Evolutionary conservation across 1,284 basidiomycete genomes (phyloP).

Genomic region (Moesziomyces globuligerus): DNA sequence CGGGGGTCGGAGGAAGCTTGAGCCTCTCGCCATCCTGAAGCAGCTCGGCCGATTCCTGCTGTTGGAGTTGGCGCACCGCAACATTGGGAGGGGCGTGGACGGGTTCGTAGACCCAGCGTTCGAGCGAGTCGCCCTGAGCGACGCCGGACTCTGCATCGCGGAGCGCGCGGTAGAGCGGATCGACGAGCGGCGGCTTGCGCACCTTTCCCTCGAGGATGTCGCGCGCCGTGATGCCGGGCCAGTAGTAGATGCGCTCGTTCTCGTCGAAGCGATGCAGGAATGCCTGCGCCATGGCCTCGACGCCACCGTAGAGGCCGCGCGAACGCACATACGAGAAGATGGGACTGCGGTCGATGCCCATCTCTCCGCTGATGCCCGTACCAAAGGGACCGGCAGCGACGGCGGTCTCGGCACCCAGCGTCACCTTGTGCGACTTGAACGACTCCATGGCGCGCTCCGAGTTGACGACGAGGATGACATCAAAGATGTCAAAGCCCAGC

Average conservation of each 20-base stretch:
- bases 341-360: conserved; percentile 66
- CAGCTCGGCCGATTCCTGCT: conserved; percentile 39
- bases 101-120: conserved; percentile 53
- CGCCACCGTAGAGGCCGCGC: conserved; percentile 65
- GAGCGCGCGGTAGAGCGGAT: conserved; percentile 69
- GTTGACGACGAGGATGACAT: conserved; percentile 69
- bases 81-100: conserved; percentile 30
- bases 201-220: conserved; percentile 63
- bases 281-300: conserved; percentile 63
- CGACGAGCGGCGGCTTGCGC: conserved; percentile 69
- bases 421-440: conserved; percentile 71
- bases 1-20: conserved; percentile 62
- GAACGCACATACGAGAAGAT: conserved; percentile 66
- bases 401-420: conserved; percentile 71
- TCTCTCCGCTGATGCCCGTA: conserved; percentile 69
- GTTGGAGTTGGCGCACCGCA: conserved; percentile 26
- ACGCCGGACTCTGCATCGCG: conserved; percentile 71
- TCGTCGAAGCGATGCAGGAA: conserved; percentile 62
- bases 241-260: conserved; percentile 65
- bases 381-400: conserved; percentile 72
- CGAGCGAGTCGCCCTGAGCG: conserved; percentile 69
- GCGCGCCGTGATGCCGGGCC: conserved; percentile 59
- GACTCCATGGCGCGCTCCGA: conserved; percentile 70
- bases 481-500: conserved; percentile 62
- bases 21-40: conserved; percentile 61